Base-by-base conservation (phyloP, 768 basidiomycete genomes). In the Imleria badia region DNA sequence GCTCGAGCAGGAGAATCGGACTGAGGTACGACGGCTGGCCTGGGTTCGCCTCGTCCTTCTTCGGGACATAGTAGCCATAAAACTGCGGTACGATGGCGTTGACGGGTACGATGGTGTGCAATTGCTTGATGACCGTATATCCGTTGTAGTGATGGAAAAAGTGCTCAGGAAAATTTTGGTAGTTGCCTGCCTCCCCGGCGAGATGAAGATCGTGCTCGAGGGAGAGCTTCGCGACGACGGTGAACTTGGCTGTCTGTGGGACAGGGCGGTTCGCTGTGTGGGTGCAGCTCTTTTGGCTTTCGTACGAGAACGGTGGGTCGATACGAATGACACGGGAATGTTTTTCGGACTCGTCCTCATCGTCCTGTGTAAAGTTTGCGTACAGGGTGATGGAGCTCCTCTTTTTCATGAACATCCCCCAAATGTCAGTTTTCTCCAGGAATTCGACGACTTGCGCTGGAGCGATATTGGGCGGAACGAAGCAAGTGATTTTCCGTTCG, bases 41-140 rank as follows among this genome's bases (percentile, higher is more conserved):
- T 6, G 15, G 20, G 5, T 12, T 3, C 17, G 19, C 4, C 12
- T 1, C 5, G 1, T 29, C 10, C 69, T n/a, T 1, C 36, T 44
- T 15, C 1, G 73, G 73, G 0, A 60, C 62, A 58, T 86, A 87
- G 66, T 81, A 83, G 2, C 86, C 85, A 59, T 82, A 87, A 66
- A 79, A 87, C 63, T 85, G 83, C 0, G 86, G 85, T 4, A 82
- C 79, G 44, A 85, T 44, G 0, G 85, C 75, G 8, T 73, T 70
- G 5, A 80, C 70, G 3, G 81, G 80, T 0, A 78, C 74, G 1
- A 82, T 77, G 56, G 75, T 60, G 30, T 68, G 66, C 6, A 81
- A 29, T 19, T 67, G 70, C 5, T 8, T 2, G 0, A 67, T 29
- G 43, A 62, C 7, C 7, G 64, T 71, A 38, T 69, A 67, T 26